Conservation (phyloP, 257 asterid genomes). For the Phtheirospermum japonicum region DNA sequence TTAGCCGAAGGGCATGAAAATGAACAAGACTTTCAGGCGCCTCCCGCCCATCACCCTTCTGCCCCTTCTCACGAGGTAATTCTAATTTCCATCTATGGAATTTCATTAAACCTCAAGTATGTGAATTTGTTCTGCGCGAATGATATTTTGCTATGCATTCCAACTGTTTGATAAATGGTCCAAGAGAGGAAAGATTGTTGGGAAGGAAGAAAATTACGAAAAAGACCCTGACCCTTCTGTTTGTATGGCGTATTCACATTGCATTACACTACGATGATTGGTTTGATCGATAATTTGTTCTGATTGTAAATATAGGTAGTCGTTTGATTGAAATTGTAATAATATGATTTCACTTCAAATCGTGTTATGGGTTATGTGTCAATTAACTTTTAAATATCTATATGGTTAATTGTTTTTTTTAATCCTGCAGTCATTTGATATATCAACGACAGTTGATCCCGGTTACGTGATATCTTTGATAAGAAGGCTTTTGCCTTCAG, state of each 20-base stretch:
- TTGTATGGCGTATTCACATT: too few species aligned
- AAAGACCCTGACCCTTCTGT: too few species aligned
- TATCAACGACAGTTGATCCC: slow-evolving; percentile 87
- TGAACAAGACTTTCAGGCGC: slow-evolving; percentile 35
- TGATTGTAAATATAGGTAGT: too few species aligned
- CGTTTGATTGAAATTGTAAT: too few species aligned
- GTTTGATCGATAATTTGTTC: too few species aligned
- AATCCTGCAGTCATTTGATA: slow-evolving; percentile 64
- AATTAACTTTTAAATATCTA: too few species aligned
- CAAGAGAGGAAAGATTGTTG: slow-evolving; percentile 1
- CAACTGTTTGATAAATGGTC: slow-evolving; percentile 35
- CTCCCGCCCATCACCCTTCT: slow-evolving; percentile 59
- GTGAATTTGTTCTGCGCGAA: neutral
- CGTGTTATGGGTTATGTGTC: too few species aligned
- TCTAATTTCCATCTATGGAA: neutral
- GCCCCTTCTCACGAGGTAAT: slow-evolving; percentile 92
- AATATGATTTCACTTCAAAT: too few species aligned
- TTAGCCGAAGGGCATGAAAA: slow-evolving; percentile 28
- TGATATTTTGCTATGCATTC: slow-evolving; percentile 15
- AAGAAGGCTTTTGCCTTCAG: slow-evolving; percentile 72
- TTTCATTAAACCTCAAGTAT: neutral
- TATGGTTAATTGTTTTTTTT: slow-evolving; percentile 2
- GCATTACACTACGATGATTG: too few species aligned
- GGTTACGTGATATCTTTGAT: slow-evolving; percentile 83
- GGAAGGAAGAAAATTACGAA: too few species aligned